phyloP scores from a whole-genome alignment of 2,329 filamentous ascomycete genomes.

The Fusarium sterilihyphosum region DNA sequence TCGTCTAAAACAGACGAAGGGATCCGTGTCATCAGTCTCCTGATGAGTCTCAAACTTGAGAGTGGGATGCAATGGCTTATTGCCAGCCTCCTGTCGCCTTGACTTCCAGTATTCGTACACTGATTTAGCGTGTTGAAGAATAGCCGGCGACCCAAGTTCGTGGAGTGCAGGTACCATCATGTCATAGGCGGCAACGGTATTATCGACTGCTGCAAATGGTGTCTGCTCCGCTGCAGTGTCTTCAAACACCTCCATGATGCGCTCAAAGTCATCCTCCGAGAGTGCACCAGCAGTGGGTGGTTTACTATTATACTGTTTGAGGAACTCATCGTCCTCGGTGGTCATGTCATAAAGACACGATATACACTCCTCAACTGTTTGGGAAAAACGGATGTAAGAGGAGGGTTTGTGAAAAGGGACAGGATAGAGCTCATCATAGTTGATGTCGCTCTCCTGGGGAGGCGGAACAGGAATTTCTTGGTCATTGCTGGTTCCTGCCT shows the following conservation, averaged over 20 bases:
- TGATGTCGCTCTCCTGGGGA: conserved; percentile 71
- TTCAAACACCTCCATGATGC: conserved; percentile 94
- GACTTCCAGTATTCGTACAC: conserved; percentile 92
- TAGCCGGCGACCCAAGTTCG: conserved; percentile 59
- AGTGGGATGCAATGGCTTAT: conserved; percentile 77
- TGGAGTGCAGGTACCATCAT: conserved; percentile 76
- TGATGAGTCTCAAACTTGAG: conserved; percentile 95
- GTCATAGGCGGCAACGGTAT: conserved; percentile 81
- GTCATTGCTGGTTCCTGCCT: conserved; percentile 64
- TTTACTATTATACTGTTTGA: conserved; percentile 85
- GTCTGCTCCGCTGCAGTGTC: conserved; percentile 84
- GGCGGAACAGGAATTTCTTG: conserved; percentile 74
- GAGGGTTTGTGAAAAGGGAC: conserved; percentile 82
- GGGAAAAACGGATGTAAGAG: conserved; percentile 97
- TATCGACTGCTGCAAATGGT: conserved; percentile 90
- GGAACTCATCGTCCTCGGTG: conserved; percentile 85
- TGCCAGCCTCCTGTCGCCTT: conserved; percentile 72
- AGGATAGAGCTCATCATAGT: conserved; percentile 91
- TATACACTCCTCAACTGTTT: conserved; percentile 95
- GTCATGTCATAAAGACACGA: conserved; percentile 95
- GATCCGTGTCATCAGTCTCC: conserved; percentile 94
- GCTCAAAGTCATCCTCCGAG: conserved; percentile 91
- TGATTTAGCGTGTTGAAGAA: conserved; percentile 72
- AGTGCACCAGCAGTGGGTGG: conserved; percentile 71
- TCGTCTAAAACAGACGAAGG: conserved; percentile 97